These are phyloP conservation scores for Massariosphaeria phaeospora DNA, from an alignment of 495 filamentous ascomycete genomes.

Conservation along the genomic window DNA sequence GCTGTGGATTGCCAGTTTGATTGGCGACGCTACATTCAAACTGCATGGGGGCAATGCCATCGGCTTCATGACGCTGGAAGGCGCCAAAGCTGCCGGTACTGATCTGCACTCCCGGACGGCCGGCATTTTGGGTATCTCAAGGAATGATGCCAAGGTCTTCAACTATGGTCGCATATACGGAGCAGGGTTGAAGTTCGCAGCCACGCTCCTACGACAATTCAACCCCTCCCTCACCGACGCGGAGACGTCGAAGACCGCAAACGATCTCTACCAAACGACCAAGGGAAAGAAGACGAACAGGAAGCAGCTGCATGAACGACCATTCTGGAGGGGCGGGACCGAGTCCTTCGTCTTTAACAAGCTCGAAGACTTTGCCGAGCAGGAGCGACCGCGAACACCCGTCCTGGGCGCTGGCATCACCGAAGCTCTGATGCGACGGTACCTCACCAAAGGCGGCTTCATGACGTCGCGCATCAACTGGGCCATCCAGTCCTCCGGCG, in stretches of 20 bases:
- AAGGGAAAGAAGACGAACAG: constrained; percentile 77
- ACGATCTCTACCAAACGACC: constrained; percentile 77
- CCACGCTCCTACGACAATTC: constrained; percentile 84
- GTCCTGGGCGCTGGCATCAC: constrained; percentile 96
- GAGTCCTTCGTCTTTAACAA: constrained; percentile 98
- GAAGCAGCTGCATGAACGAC: constrained; percentile 60
- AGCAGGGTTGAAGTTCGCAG: constrained; percentile 88
- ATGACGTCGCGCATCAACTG: constrained; percentile 97
- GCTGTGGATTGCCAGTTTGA: constrained; percentile 93
- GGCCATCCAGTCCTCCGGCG: constrained; percentile 96
- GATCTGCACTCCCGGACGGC: constrained; percentile 95
- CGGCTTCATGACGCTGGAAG: constrained; percentile 98
- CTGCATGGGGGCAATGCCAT: constrained; percentile 94
- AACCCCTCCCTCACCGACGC: constrained; percentile 75
- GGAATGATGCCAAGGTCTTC: constrained; percentile 95
- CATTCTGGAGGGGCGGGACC: constrained; percentile 95
- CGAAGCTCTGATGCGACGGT: constrained; percentile 82
- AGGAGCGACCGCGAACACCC: constrained; percentile 84
- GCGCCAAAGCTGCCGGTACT: constrained; percentile 86
- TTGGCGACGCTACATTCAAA: constrained; percentile 90
- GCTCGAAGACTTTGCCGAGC: constrained; percentile 93
- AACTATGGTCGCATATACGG: constrained; percentile 99
- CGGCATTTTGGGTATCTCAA: constrained; percentile 81
- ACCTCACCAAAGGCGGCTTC: constrained; percentile 83
- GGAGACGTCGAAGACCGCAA: constrained; percentile 68